A percentile compares a stretch with the other conserved stretches of the same genome.
phyloP scores from a whole-genome alignment of 1,284 basidiomycete species.

The Irpex sp. region DNA sequence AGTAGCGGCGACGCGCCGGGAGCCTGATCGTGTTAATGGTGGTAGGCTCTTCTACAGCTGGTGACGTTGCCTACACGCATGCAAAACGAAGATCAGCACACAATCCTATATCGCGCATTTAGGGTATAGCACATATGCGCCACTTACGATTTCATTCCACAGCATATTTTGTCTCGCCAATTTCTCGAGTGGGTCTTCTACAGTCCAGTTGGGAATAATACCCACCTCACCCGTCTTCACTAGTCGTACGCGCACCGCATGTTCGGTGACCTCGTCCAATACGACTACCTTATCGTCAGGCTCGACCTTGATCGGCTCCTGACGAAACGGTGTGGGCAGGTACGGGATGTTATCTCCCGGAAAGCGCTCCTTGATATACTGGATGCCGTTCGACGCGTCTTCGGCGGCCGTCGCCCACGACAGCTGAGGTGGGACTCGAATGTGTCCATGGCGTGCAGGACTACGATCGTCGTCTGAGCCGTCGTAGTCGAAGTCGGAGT shows the following conservation, averaged over 20 bases:
- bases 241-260: conserved; percentile 24
- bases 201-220: conserved; percentile 25
- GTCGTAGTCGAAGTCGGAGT: background rate
- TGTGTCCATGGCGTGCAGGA: background rate
- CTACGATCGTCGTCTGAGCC: background rate
- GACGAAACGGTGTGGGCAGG: conserved; percentile 20
- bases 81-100: background rate
- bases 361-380: conserved; percentile 25
- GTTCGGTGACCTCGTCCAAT: conserved; percentile 24
- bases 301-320: conserved; percentile 24
- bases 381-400: conserved; percentile 25
- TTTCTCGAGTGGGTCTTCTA: conserved; percentile 27
- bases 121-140: background rate
- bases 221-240: conserved; percentile 20
- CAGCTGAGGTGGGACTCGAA: background rate
- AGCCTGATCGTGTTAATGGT: background rate
- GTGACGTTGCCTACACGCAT: background rate
- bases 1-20: background rate
- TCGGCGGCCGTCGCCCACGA: conserved; percentile 17
- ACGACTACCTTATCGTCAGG: conserved; percentile 22
- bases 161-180: conserved; percentile 28
- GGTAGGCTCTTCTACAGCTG: background rate
- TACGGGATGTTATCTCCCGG: conserved; percentile 21
- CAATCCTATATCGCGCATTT: background rate
- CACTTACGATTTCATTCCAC: conserved; percentile 29